phyloP scores from a whole-genome alignment of 371 early-diverging fungal species.

The Entomophthora muscae region DNA sequence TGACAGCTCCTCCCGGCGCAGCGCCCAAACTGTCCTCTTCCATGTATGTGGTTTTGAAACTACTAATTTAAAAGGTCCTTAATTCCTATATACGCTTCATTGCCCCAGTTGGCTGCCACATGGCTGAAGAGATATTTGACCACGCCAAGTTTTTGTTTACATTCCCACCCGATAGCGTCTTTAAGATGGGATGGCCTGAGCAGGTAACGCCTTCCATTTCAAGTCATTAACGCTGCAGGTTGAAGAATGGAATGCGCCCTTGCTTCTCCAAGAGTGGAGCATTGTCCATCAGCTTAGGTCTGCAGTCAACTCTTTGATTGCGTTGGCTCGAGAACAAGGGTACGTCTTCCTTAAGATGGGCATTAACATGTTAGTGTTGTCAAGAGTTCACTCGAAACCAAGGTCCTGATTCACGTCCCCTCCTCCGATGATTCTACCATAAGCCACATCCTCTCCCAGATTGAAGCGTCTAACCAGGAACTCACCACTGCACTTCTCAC shows the following conservation, averaged over 20 bases:
- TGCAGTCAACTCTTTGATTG: not conserved
- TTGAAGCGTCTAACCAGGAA: not conserved
- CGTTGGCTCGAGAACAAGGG: not conserved
- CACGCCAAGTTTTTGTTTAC: constrained; percentile 23
- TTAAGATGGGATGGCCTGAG: not conserved
- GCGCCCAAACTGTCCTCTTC: constrained; percentile 50
- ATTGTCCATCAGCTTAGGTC: not conserved
- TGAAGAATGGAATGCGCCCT: not conserved
- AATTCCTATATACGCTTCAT: constrained; percentile 36
- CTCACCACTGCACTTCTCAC: not conserved
- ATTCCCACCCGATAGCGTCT: constrained; percentile 11
- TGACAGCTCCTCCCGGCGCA: constrained; percentile 24
- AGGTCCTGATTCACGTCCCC: not conserved
- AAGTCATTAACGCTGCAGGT: not conserved
- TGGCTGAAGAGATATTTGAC: constrained; percentile 66
- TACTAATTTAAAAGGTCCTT: constrained; percentile 21
- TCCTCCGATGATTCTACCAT: not conserved
- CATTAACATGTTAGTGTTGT: not conserved
- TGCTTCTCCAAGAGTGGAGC: not conserved
- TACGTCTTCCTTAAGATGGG: too few species aligned
- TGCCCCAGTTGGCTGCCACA: constrained; percentile 51
- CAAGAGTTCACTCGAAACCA: not conserved
- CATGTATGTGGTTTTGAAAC: constrained; percentile 18
- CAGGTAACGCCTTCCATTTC: not conserved
- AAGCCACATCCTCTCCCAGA: not conserved